Evolutionary conservation across 495 filamentous ascomycete species (phyloP).

Genomic region (Podospora conica): DNA sequence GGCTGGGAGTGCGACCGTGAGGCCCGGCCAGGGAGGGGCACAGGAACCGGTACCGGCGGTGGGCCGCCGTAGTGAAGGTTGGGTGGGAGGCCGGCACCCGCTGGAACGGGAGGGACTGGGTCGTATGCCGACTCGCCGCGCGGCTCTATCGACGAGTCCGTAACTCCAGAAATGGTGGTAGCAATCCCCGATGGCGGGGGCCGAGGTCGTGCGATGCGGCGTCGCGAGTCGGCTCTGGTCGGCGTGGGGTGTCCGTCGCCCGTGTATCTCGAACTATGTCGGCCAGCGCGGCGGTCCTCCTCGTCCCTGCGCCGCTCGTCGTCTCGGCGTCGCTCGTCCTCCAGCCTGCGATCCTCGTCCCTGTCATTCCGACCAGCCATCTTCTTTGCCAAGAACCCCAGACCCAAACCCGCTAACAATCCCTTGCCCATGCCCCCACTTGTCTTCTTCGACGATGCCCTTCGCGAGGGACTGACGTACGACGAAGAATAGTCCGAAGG

Average conservation of each 20-base stretch:
- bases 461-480: conserved; percentile 42
- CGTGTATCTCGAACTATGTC: conserved; percentile 41
- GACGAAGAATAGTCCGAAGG: conserved; percentile 48
- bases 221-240: conserved; percentile 42
- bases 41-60: conserved; percentile 36
- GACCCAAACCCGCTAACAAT: conserved; percentile 59
- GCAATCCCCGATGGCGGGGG: conserved; percentile 30
- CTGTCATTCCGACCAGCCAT: conserved; percentile 54
- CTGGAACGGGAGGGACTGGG: conserved; percentile 33
- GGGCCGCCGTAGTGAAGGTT: conserved; percentile 5
- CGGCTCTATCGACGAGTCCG: conserved; percentile 37
- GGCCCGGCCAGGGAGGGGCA: conserved; percentile 17
- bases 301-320: conserved; percentile 29
- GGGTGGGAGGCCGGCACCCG: conserved; percentile 10
- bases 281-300: conserved; percentile 40
- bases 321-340: conserved; percentile 50
- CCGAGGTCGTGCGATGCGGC: conserved; percentile 29
- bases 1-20: conserved; percentile 30
- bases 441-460: conserved; percentile 26
- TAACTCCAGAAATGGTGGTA: conserved; percentile 27
- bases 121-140: conserved; percentile 27
- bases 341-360: conserved; percentile 59
- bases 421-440: conserved; percentile 51
- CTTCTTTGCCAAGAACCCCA: conserved; percentile 57
- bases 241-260: conserved; percentile 58